phyloP scores from a whole-genome alignment of 306 rosid species.

The Medicago ruthenica region DNA sequence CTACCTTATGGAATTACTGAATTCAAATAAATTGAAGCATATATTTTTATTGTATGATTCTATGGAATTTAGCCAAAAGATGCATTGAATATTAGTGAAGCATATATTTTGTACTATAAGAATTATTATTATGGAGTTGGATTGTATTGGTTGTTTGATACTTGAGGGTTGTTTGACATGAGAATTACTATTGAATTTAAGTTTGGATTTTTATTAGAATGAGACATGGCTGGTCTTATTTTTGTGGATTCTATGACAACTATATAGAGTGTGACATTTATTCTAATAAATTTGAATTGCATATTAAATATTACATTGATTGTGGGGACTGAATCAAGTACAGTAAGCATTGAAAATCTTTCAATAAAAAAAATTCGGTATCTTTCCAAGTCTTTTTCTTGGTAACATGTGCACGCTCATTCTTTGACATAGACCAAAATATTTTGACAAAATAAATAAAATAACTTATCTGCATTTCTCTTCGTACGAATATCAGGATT shows the following conservation, averaged over 20 bases:
- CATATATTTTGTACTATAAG: conserved; percentile 48
- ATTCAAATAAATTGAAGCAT: not conserved
- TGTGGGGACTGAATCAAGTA: conserved; percentile 47
- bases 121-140: conserved; percentile 34
- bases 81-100: conserved; percentile 40
- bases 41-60: conserved; percentile 27
- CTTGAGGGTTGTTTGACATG: conserved; percentile 9
- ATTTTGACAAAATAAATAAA: conserved; percentile 14
- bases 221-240: conserved; percentile 47
- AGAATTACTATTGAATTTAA: conserved; percentile 28
- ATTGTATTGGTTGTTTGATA: conserved; percentile 23
- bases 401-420: conserved; percentile 45
- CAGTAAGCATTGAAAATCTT: conserved; percentile 35
- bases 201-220: conserved; percentile 35
- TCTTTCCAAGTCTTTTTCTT: not conserved
- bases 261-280: conserved; percentile 40
- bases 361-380: not conserved
- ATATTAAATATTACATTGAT: conserved; percentile 33
- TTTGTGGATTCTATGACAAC: conserved; percentile 44
- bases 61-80: conserved; percentile 33
- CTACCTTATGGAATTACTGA: conserved; percentile 63
- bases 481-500: not conserved
- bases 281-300: conserved; percentile 29
- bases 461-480: conserved; percentile 26
- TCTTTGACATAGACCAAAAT: conserved; percentile 37